Evolutionary conservation across 495 filamentous ascomycete species (phyloP).

Genomic region (Aspergillus ostianus): DNA sequence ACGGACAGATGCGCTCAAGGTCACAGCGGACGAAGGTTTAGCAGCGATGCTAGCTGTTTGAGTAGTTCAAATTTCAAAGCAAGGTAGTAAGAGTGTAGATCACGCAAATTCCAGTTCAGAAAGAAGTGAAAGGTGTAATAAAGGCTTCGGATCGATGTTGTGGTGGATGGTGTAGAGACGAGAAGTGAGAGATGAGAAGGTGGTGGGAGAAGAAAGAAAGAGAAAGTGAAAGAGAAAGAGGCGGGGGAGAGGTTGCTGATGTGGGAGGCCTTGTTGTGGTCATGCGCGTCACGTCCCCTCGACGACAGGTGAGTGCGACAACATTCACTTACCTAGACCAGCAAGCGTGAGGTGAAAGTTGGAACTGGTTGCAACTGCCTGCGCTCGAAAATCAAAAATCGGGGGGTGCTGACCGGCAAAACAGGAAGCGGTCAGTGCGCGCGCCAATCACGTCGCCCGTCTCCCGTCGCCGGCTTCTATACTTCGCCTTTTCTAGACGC

Average conservation of each 20-base stretch:
- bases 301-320: neutral
- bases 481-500: neutral
- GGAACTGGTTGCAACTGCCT: too few relatives aligned
- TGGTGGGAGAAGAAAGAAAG: slow-evolving; percentile 1
- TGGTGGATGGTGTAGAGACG: slow-evolving; percentile 1
- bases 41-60: neutral
- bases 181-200: slow-evolving; percentile 1
- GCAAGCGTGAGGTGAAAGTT: slow-evolving; percentile 3
- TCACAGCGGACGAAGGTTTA: slow-evolving; percentile 2
- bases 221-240: slow-evolving; percentile 3
- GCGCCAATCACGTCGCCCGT: neutral
- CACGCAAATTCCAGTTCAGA: neutral
- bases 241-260: neutral
- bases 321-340: slow-evolving; percentile 16
- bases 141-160: neutral
- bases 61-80: neutral
- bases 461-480: neutral
- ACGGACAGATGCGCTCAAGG: neutral
- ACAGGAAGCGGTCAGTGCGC: neutral
- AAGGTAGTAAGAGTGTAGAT: neutral
- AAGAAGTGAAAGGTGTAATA: neutral
- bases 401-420: neutral
- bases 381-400: neutral
- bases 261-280: slow-evolving; percentile 4
- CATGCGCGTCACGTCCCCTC: slow-evolving; percentile 7